phyloP scores from a whole-genome alignment of 2,329 filamentous ascomycete genomes.

The Talaromyces pinophilus region DNA sequence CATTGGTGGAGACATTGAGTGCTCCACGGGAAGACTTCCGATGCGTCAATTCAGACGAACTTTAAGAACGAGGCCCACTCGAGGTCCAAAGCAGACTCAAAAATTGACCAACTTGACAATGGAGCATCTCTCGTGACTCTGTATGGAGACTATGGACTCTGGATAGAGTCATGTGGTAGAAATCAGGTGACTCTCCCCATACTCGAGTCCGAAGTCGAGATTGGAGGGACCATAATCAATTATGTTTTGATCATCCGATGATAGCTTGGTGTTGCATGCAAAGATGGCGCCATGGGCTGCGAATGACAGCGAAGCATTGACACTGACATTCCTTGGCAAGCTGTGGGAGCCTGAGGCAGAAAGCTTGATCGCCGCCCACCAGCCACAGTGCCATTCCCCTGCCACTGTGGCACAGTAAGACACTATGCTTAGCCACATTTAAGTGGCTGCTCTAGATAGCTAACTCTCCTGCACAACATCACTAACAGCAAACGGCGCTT shows the following conservation, averaged over 20 bases:
- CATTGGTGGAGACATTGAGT: constrained; percentile 2
- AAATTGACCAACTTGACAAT: neutral
- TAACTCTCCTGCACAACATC: neutral
- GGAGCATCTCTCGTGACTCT: neutral
- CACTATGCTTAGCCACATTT: constrained; percentile 1
- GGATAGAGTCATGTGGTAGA: neutral
- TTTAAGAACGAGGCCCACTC: neutral
- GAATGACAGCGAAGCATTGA: neutral
- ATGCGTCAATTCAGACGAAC: neutral
- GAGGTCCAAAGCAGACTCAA: neutral
- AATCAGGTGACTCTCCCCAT: neutral
- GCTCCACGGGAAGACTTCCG: constrained; percentile 9
- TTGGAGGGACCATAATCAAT: neutral
- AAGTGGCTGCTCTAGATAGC: neutral
- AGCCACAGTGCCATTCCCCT: neutral
- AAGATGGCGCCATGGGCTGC: neutral
- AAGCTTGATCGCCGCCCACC: neutral
- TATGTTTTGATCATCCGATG: neutral
- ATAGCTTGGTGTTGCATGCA: neutral
- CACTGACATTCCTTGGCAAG: neutral
- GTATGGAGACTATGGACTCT: neutral
- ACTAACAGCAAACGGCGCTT: neutral
- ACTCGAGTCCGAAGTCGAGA: neutral
- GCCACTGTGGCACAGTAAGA: neutral
- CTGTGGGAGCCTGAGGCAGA: constrained; percentile 5